Evolutionary conservation across 495 filamentous ascomycete genomes (phyloP).

Genomic region (Podospora sp.): DNA sequence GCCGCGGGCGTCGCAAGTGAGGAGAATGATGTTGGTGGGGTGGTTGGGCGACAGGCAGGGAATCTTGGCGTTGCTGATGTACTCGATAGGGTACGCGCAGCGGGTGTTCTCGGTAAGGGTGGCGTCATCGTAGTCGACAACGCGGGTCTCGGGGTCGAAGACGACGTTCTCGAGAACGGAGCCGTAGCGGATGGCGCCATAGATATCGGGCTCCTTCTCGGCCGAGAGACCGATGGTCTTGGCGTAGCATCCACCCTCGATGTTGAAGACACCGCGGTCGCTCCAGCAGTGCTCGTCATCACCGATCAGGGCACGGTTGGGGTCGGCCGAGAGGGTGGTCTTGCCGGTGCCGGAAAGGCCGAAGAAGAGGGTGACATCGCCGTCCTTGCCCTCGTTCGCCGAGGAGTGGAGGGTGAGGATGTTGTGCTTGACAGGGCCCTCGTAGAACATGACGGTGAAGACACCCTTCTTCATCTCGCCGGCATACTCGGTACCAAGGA

Average conservation of each 20-base stretch:
- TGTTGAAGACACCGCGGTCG: slow-evolving; percentile 97
- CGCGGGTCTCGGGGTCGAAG: slow-evolving; percentile 85
- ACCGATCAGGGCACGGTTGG: slow-evolving; percentile 93
- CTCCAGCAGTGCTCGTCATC: slow-evolving; percentile 99
- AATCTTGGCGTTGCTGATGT: slow-evolving; percentile 98
- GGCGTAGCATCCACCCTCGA: slow-evolving; percentile 98
- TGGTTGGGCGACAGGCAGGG: slow-evolving; percentile 86
- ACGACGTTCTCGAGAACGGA: slow-evolving; percentile 98
- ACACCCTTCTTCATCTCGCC: slow-evolving; percentile 99
- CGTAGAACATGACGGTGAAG: slow-evolving; percentile 99
- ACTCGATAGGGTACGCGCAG: slow-evolving; percentile 98
- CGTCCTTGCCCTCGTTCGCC: slow-evolving; percentile 89
- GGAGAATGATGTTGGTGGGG: slow-evolving; percentile 95
- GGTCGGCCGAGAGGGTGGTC: slow-evolving; percentile 96
- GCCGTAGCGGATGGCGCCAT: slow-evolving; percentile 92
- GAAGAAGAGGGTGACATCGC: slow-evolving; percentile 98
- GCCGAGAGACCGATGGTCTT: slow-evolving; percentile 97
- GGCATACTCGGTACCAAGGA: slow-evolving; percentile 97
- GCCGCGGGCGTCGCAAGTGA: slow-evolving; percentile 97
- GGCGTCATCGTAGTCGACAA: slow-evolving; percentile 91
- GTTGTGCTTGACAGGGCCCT: slow-evolving; percentile 99
- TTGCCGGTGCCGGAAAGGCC: slow-evolving; percentile 98
- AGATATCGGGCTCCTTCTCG: slow-evolving; percentile 99
- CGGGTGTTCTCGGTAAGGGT: slow-evolving; percentile 98
- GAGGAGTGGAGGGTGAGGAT: slow-evolving; percentile 97